Percentiles rank a stretch among this genome's conserved stretches.
These are phyloP conservation scores for Musa beccarii DNA, from an alignment of 176 grass and related monocot species.

Conservation along the genomic window DNA sequence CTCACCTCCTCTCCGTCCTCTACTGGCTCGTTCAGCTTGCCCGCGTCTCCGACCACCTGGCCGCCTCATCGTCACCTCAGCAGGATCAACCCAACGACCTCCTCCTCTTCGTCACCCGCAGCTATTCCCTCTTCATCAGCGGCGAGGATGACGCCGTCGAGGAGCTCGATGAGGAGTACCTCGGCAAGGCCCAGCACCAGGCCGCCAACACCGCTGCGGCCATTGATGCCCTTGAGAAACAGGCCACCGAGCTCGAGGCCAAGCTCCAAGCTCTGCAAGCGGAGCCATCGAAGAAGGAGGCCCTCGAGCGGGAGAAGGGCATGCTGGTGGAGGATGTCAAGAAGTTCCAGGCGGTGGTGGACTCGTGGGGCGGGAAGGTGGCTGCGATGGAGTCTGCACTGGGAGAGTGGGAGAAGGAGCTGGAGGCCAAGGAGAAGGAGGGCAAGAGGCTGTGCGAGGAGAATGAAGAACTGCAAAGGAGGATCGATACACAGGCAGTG, in stretches of 20 bases:
- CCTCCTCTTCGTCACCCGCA: conserved; percentile 32
- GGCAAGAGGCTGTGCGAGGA: conserved; percentile 21
- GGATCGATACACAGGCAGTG: conserved; percentile 44
- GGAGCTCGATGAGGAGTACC: conserved; percentile 55
- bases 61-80: not conserved
- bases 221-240: conserved; percentile 38
- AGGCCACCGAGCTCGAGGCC: conserved; percentile 29
- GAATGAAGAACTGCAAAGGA: conserved; percentile 44
- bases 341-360: conserved; percentile 68
- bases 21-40: conserved; percentile 64
- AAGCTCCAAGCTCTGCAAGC: conserved; percentile 31
- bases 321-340: conserved; percentile 37
- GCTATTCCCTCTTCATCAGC: conserved; percentile 40
- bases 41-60: conserved; percentile 1
- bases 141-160: conserved; percentile 40
- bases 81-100: conserved; percentile 26
- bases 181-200: conserved; percentile 31
- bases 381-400: conserved; percentile 37
- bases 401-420: conserved; percentile 36
- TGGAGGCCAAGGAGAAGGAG: conserved; percentile 48
- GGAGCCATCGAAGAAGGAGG: conserved; percentile 31
- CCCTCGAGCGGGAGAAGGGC: conserved; percentile 32
- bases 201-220: not conserved
- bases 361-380: conserved; percentile 47
- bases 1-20: conserved; percentile 55